phyloP scores from a whole-genome alignment of 768 basidiomycete species.

The Cyathus striatus region DNA sequence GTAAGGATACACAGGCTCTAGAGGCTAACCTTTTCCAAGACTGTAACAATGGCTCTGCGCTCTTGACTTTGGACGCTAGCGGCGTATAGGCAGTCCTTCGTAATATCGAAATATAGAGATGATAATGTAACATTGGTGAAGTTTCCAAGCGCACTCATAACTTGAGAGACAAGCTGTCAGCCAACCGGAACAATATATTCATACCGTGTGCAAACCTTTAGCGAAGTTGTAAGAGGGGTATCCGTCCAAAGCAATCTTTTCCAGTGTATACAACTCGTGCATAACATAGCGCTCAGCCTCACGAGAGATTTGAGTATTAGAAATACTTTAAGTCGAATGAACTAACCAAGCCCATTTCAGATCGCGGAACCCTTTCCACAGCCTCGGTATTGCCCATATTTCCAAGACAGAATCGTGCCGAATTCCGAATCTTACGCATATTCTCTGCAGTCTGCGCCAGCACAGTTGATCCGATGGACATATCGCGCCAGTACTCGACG shows the following conservation, averaged over 20 bases:
- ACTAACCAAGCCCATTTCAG: constrained; percentile 63
- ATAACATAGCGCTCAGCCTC: constrained; percentile 88
- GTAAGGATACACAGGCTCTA: neutral
- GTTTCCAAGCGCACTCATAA: constrained; percentile 63
- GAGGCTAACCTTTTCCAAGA: constrained; percentile 58
- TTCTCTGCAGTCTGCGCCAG: constrained; percentile 73
- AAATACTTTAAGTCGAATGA: neutral
- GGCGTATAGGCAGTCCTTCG: constrained; percentile 87
- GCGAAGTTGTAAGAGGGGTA: constrained; percentile 80
- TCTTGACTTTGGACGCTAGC: constrained; percentile 42
- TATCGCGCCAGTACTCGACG: constrained; percentile 86
- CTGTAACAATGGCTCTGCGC: constrained; percentile 64
- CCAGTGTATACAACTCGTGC: constrained; percentile 74
- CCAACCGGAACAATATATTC: constrained; percentile 2
- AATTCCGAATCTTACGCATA: constrained; percentile 81
- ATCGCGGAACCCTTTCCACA: constrained; percentile 31
- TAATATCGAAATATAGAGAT: constrained; percentile 87
- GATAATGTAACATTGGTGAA: constrained; percentile 86
- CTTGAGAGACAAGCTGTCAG: constrained; percentile 28
- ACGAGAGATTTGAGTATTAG: neutral
- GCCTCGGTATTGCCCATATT: constrained; percentile 48
- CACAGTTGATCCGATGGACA: constrained; percentile 75
- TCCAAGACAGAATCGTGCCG: constrained; percentile 81
- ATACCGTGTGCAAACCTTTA: constrained; percentile 46
- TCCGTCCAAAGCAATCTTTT: constrained; percentile 57